Base-by-base conservation (phyloP, 176 grass and related monocot genomes). In the Cocos nucifera region DNA sequence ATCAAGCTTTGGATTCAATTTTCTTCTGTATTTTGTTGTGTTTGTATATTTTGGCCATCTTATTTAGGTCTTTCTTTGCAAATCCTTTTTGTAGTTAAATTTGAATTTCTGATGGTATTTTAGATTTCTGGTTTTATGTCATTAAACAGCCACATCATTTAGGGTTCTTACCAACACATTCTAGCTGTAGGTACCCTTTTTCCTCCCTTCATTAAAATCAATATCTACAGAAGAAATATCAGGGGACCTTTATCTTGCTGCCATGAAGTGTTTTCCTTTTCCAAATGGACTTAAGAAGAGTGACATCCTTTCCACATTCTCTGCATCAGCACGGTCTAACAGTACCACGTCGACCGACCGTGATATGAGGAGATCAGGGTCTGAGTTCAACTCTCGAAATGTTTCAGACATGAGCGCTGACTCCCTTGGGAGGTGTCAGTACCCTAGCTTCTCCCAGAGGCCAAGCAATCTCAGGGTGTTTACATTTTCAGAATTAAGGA, bases 391-490 rank as follows among this genome's bases (percentile, higher is more conserved):
- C 60, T 88, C 85, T 51, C 6, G 63, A 57, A 71, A 91, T 58
- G 83, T 51, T 59, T 91, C 84, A 0, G 84, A 82, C 54, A 54
- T 74, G 65, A 85, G 87, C 19, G 54, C 76, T 0, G 78, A 88
- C 23, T 98, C 94, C 0, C 73, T 93, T 61, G 77, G 65, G 21
- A 81, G 84, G 69, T 69, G 73, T 5, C 81, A 86, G 49, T 98
- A 83, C 27, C 85, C 81, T 5, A 89, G 84, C 71, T 98, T 98
- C 78, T 86, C 94, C 30, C 87, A 98, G 60, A 79, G 53, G 5
- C 82, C 78, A 8, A 62, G 71, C 73, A 89, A 98, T 73, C 85
- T 98, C 49, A 79, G 88, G 66, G 82, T 76, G n/a, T 98, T 98
- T 75, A 51, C 94, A 17, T 93, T 92, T 58, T 66, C 76, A 29